Conservation (phyloP, 305 asterid genomes). For the Petunia hybrid region DNA sequence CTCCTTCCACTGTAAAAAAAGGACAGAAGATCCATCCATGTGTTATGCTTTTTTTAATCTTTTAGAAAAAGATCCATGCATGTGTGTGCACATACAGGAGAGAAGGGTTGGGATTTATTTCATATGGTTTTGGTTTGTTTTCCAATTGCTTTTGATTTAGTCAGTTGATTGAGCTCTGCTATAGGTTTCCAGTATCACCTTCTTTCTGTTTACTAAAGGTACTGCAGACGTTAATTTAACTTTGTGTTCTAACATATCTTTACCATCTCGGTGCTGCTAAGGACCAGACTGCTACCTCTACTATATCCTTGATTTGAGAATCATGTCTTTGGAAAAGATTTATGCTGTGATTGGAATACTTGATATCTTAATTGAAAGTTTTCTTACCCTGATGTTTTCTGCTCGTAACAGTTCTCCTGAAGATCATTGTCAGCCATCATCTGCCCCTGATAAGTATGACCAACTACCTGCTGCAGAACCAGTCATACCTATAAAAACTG, state of each 20-base stretch:
- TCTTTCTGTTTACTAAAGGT: not conserved
- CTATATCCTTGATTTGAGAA: conserved; percentile 4
- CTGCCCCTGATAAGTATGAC: conserved; percentile 57
- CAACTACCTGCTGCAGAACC: conserved; percentile 59
- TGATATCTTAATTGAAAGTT: conserved; percentile 11
- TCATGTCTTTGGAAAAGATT: conserved; percentile 11
- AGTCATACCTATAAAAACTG: conserved; percentile 50
- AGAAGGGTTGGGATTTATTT: conserved; percentile 1
- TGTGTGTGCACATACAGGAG: not conserved
- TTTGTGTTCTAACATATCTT: not conserved
- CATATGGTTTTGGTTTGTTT: conserved; percentile 20
- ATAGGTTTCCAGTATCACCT: not conserved
- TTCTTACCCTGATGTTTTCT: conserved; percentile 32
- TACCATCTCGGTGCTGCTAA: conserved; percentile 6
- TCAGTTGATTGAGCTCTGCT: conserved; percentile 5
- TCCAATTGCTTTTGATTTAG: not conserved
- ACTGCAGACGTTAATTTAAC: not conserved
- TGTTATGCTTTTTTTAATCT: not conserved
- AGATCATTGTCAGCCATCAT: conserved; percentile 52
- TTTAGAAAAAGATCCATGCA: not conserved
- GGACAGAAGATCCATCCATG: not conserved
- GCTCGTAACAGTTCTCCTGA: conserved; percentile 73
- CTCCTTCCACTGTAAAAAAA: not conserved
- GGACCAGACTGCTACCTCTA: conserved; percentile 5
- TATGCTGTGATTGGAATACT: not conserved